Conservation (phyloP, 1,284 basidiomycete genomes). For the Moesziomyces parantarcticus region DNA sequence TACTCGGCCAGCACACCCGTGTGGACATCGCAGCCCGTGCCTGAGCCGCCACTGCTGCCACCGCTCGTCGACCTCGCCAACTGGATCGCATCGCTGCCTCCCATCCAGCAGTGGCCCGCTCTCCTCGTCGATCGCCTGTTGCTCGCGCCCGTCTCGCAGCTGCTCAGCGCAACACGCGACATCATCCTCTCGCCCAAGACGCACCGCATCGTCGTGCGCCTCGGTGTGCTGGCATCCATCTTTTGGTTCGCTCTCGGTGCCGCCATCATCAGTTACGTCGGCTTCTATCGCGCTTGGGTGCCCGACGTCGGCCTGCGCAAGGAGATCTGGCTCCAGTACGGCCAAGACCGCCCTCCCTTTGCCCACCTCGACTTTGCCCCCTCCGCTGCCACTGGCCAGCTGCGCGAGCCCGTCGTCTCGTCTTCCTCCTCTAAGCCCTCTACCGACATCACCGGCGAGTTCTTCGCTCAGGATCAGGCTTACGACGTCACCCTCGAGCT, state of each 20-base stretch:
- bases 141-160: constrained; percentile 40
- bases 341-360: constrained; percentile 31
- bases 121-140: constrained; percentile 38
- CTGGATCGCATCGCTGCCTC: constrained; percentile 51
- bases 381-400: neutral
- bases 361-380: constrained; percentile 44
- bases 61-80: constrained; percentile 39
- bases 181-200: constrained; percentile 60
- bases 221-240: constrained; percentile 56
- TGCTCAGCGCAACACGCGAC: constrained; percentile 35
- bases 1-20: constrained; percentile 25
- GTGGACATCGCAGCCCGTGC: constrained; percentile 43
- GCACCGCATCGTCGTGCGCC: constrained; percentile 61
- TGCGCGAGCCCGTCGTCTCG: constrained; percentile 26
- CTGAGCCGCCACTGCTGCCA: constrained; percentile 39
- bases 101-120: constrained; percentile 50
- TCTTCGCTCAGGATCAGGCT: constrained; percentile 61
- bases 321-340: constrained; percentile 63
- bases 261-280: constrained; percentile 61
- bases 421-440: constrained; percentile 32
- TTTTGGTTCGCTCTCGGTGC: constrained; percentile 53
- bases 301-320: constrained; percentile 56
- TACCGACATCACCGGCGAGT: constrained; percentile 19
- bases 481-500: constrained; percentile 66
- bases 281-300: constrained; percentile 66